Conservation (phyloP, 371 early-diverging fungal species). For the Lichtheimia hyalospora region DNA sequence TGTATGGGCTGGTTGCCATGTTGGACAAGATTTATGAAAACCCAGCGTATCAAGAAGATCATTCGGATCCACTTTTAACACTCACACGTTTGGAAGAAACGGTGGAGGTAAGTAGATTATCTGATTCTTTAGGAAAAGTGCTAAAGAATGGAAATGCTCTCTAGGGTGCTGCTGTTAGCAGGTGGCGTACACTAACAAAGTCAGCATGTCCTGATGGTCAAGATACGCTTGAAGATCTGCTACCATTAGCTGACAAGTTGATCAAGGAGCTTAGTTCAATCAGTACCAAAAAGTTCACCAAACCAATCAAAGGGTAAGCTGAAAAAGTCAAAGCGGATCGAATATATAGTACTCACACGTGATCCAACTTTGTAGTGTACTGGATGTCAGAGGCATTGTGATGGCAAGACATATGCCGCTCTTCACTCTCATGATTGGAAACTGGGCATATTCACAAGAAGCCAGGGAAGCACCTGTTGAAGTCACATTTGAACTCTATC, state of each 20-base stretch:
- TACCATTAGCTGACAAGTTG: constrained; percentile 48
- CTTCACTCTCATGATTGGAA: constrained; percentile 55
- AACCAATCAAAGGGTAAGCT: constrained; percentile 41
- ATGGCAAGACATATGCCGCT: constrained; percentile 56
- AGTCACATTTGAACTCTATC: constrained; percentile 49
- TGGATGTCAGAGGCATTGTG: constrained; percentile 45
- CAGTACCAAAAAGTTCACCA: constrained; percentile 40
- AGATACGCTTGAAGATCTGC: constrained; percentile 32
- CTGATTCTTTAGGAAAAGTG: too few species aligned
- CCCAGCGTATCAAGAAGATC: constrained; percentile 43
- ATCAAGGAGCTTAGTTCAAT: constrained; percentile 43
- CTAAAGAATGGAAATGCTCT: not conserved
- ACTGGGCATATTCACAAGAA: constrained; percentile 46
- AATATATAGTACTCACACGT: too few species aligned
- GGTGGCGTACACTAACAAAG: constrained; percentile 47
- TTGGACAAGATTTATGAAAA: constrained; percentile 54
- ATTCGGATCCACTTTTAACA: constrained; percentile 36
- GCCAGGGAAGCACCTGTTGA: constrained; percentile 48
- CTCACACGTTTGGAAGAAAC: constrained; percentile 41
- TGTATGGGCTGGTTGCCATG: constrained; percentile 38
- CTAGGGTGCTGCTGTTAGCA: constrained; percentile 51
- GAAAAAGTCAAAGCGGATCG: not conserved
- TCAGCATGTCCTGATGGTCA: constrained; percentile 27
- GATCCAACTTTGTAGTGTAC: constrained; percentile 13
- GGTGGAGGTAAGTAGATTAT: constrained; percentile 34